Percentiles rank a stretch among this genome's conserved stretches.
Evolutionary conservation across 1,139 yeast species (phyloP).

Genomic region (Taphrina wiesneri): DNA sequence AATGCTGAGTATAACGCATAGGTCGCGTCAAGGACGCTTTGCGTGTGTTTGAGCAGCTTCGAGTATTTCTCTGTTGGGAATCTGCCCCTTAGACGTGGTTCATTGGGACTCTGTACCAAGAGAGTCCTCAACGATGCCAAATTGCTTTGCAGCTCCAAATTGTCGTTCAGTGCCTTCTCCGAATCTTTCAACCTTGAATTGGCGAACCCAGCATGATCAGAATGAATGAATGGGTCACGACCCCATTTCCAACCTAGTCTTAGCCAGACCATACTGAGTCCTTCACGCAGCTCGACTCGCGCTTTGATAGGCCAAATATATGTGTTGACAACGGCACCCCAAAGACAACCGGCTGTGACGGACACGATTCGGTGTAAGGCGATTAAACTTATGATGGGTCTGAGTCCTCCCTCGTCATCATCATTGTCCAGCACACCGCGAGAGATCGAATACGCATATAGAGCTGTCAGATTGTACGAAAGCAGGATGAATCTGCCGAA

Average conservation of each 20-base stretch:
- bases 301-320: conserved; percentile 59
- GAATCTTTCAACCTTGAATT: conserved; percentile 9
- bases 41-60: conserved; percentile 57
- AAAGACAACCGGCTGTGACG: conserved; percentile 69
- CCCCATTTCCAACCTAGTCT: conserved; percentile 83
- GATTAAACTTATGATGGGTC: conserved; percentile 70
- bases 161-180: conserved; percentile 38
- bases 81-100: conserved; percentile 70
- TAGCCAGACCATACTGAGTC: conserved; percentile 67
- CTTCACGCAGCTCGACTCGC: conserved; percentile 58
- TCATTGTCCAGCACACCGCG: conserved; percentile 60
- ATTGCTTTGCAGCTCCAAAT: conserved; percentile 51
- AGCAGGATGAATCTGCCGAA: conserved; percentile 67
- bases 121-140: conserved; percentile 63
- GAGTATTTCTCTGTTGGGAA: conserved; percentile 61
- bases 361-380: conserved; percentile 74
- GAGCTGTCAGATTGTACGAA: conserved; percentile 75
- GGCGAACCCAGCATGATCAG: conserved; percentile 36
- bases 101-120: conserved; percentile 72
- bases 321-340: conserved; percentile 70
- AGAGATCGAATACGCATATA: conserved; percentile 71
- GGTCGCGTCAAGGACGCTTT: conserved; percentile 69
- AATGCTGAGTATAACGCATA: conserved; percentile 71
- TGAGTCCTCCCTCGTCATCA: conserved; percentile 66
- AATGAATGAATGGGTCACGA: conserved; percentile 48